These are phyloP conservation scores for Diplosphaera chodatii DNA, from an alignment of 139 green algal genomes.

Conservation along the genomic window DNA sequence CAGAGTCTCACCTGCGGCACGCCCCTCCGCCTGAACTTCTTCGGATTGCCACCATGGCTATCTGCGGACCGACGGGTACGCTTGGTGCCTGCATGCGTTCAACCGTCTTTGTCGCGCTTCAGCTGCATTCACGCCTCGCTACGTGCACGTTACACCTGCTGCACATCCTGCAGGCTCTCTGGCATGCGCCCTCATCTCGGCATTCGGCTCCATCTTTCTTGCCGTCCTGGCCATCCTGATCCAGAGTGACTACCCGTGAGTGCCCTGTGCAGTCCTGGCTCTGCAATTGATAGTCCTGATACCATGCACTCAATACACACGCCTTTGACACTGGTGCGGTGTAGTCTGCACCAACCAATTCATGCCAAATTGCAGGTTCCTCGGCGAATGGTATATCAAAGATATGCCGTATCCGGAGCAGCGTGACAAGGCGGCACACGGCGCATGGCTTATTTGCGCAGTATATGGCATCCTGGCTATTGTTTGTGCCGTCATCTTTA, in stretches of 20 bases:
- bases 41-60: background rate
- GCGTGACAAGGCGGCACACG: constrained; percentile 21
- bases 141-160: no score
- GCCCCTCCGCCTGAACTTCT: no score
- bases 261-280: background rate
- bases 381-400: constrained; percentile 53
- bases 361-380: constrained; percentile 21
- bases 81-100: background rate
- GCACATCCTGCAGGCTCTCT: constrained; percentile 18
- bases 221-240: constrained; percentile 26
- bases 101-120: background rate
- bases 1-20: no score
- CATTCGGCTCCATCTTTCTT: constrained; percentile 42
- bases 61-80: background rate
- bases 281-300: background rate
- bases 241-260: constrained; percentile 40
- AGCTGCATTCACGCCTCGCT: no score
- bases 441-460: constrained; percentile 34
- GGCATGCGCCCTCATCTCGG: constrained; percentile 24
- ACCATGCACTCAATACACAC: background rate
- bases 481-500: constrained; percentile 22
- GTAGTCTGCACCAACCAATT: background rate
- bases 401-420: constrained; percentile 31
- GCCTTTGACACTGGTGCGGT: background rate
- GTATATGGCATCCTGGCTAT: constrained; percentile 42